Conservation (phyloP, 164 flowering plant genomes). For the Nelumbo lutea region DNA sequence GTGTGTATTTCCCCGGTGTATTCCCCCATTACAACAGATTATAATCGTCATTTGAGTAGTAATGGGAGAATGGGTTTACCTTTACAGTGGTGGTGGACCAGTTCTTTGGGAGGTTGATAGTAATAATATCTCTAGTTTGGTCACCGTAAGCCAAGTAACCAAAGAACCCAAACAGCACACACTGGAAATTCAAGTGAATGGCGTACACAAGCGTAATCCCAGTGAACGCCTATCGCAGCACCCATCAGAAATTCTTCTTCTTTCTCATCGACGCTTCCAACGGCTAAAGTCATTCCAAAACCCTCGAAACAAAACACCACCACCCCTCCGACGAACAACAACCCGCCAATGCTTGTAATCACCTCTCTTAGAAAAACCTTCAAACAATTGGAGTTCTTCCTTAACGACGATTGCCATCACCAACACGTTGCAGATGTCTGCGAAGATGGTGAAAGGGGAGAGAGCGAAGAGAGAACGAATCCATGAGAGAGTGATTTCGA, state of each 20-base stretch:
- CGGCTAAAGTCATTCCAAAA: slow-evolving; percentile 13
- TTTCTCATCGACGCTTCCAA: slow-evolving; percentile 23
- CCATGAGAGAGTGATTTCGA: slow-evolving; percentile 8
- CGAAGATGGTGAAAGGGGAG: slow-evolving; percentile 23
- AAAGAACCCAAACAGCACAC: slow-evolving; percentile 18
- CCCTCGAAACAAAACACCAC: slow-evolving; percentile 21
- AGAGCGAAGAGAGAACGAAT: too few species aligned
- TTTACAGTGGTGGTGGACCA: slow-evolving; percentile 24
- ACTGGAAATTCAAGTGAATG: too few species aligned
- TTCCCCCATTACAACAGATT: background rate
- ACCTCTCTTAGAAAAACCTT: slow-evolving; percentile 14
- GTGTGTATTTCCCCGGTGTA: too few species aligned
- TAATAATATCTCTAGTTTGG: too few species aligned
- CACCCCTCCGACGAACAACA: slow-evolving; percentile 23
- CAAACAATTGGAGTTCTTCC: slow-evolving; percentile 18
- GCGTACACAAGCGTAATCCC: slow-evolving; percentile 16
- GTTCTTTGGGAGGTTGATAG: too few species aligned
- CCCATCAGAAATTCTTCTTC: slow-evolving; percentile 12
- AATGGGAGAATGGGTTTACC: too few species aligned
- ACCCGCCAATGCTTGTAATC: slow-evolving; percentile 2
- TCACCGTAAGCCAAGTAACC: too few species aligned
- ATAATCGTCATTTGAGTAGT: background rate
- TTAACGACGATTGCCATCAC: slow-evolving; percentile 23
- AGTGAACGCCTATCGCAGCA: slow-evolving; percentile 13
- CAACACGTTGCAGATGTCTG: slow-evolving; percentile 3